These are phyloP conservation scores for Emmonsia crescens DNA, from an alignment of 2,329 filamentous ascomycete species.

Conservation along the genomic window DNA sequence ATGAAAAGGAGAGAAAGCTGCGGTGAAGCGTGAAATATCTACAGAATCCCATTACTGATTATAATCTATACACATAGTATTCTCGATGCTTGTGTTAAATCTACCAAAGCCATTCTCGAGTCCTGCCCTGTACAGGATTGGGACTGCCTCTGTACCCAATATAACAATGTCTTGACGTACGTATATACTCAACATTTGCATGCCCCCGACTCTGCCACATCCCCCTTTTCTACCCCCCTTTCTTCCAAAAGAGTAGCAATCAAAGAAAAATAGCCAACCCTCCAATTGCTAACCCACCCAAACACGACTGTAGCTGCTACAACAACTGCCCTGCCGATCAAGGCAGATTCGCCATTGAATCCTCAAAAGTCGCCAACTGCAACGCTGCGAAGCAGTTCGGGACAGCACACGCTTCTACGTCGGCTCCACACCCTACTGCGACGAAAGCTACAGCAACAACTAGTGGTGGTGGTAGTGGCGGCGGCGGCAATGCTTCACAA, in stretches of 20 bases:
- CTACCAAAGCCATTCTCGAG: constrained; percentile 32
- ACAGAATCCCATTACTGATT: not conserved
- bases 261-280: not conserved
- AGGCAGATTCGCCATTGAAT: constrained; percentile 23
- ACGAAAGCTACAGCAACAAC: not conserved
- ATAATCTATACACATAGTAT: constrained; percentile 30
- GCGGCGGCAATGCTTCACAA: not conserved
- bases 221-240: not conserved
- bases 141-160: constrained; percentile 48
- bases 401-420: not conserved
- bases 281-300: constrained; percentile 3
- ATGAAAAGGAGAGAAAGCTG: not conserved
- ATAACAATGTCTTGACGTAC: constrained; percentile 42
- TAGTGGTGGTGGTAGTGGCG: not conserved
- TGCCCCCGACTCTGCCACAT: not conserved
- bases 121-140: constrained; percentile 40
- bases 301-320: constrained; percentile 41
- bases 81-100: constrained; percentile 38
- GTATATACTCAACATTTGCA: not conserved
- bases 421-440: not conserved
- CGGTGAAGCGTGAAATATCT: not conserved
- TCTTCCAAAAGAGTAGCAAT: not conserved
- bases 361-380: constrained; percentile 30
- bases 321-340: constrained; percentile 50
- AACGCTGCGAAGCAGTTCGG: constrained; percentile 23